Conservation (phyloP, 1,284 basidiomycete genomes). For the Trichosporon ovoides region DNA sequence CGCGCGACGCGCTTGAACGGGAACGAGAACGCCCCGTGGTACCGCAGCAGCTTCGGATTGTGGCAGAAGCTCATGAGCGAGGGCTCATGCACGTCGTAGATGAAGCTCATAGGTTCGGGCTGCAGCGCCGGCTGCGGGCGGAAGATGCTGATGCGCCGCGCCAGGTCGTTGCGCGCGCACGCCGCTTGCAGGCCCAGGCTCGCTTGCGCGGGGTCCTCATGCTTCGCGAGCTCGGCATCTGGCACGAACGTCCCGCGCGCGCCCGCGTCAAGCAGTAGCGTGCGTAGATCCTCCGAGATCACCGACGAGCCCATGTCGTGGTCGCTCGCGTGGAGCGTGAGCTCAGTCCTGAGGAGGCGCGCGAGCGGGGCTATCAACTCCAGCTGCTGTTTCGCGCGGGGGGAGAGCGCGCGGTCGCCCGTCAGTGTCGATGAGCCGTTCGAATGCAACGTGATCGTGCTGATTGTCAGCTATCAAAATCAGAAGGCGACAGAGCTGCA, state of each 20-base stretch:
- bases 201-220: constrained; percentile 3
- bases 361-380: constrained; percentile 35
- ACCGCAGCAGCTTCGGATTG: constrained; percentile 31
- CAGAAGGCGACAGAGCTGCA: background rate
- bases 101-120: constrained; percentile 26
- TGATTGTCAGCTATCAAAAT: background rate
- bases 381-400: constrained; percentile 30
- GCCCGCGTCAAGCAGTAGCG: constrained; percentile 26
- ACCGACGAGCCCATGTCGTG: constrained; percentile 45
- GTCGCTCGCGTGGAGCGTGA: constrained; percentile 40
- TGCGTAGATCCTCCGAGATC: constrained; percentile 34
- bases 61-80: constrained; percentile 35
- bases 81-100: constrained; percentile 31
- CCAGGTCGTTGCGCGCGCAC: background rate
- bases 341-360: constrained; percentile 29
- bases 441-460: constrained; percentile 34
- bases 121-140: background rate
- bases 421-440: constrained; percentile 23
- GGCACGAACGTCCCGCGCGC: constrained; percentile 28
- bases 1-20: constrained; percentile 33
- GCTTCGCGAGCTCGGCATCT: constrained; percentile 26
- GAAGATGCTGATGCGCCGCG: background rate
- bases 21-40: constrained; percentile 42
- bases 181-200: constrained; percentile 7
- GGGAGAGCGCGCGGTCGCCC: constrained; percentile 27